Evolutionary conservation across 768 basidiomycete genomes (phyloP).

Genomic region (Amanita fuliginea): DNA sequence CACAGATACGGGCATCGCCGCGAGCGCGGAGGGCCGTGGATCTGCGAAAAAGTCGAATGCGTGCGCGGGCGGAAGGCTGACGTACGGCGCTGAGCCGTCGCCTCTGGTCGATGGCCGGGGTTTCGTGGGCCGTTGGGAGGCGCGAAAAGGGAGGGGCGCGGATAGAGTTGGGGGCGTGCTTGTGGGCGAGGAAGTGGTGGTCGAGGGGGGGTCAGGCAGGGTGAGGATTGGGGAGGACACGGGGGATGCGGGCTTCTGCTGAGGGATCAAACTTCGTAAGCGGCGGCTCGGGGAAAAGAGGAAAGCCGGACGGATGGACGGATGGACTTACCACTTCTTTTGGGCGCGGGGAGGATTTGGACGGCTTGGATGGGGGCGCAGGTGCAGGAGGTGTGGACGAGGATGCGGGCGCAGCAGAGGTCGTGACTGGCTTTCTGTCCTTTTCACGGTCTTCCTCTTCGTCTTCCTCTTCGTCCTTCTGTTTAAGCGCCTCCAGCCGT

Average conservation of each 20-base stretch:
- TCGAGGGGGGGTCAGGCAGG: no score
- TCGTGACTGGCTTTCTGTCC: slow-evolving; percentile 28
- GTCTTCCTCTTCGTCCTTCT: slow-evolving; percentile 66
- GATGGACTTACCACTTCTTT: not conserved
- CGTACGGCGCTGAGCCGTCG: slow-evolving; percentile 9
- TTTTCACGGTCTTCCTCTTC: slow-evolving; percentile 68
- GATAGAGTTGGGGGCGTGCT: not conserved
- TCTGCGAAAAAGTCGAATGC: slow-evolving; percentile 15
- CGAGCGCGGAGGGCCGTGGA: not conserved
- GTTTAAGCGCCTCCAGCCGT: slow-evolving; percentile 62
- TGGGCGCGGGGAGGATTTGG: slow-evolving; percentile 9
- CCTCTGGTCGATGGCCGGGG: slow-evolving; percentile 12
- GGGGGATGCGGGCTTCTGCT: slow-evolving; percentile 14
- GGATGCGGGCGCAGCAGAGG: slow-evolving; percentile 8
- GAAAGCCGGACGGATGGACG: no score
- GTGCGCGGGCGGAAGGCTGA: slow-evolving; percentile 11
- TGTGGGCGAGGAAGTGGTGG: not conserved
- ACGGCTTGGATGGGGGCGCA: slow-evolving; percentile 9
- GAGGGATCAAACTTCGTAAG: not conserved
- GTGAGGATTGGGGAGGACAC: slow-evolving; percentile 9
- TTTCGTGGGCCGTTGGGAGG: slow-evolving; percentile 17
- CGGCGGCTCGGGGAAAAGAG: not conserved
- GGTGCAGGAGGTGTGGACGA: slow-evolving; percentile 4
- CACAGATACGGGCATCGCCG: slow-evolving; percentile 8
- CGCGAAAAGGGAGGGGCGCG: slow-evolving; percentile 8